A percentile compares a stretch with the other conserved stretches of the same genome.
phyloP scores from a whole-genome alignment of 441 rosid species.

The Macaranga tanarius region DNA sequence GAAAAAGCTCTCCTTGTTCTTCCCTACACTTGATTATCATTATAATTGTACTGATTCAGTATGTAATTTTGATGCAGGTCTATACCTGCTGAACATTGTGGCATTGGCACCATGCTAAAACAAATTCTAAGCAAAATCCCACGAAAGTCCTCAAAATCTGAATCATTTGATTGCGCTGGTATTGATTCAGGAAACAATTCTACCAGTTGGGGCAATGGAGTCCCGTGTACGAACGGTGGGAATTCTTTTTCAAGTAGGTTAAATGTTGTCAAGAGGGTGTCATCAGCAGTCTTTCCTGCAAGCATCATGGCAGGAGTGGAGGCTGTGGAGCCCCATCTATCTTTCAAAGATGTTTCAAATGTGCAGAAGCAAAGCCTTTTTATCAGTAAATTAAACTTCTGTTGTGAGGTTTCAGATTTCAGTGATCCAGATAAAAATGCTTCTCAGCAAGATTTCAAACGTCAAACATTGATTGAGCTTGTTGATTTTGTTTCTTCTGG shows the following conservation, averaged over 20 bases:
- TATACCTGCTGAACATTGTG: slow-evolving; percentile 29
- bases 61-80: slow-evolving; percentile 25
- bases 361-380: slow-evolving; percentile 67
- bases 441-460: slow-evolving; percentile 52
- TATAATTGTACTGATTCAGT: slow-evolving; percentile 1
- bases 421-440: slow-evolving; percentile 47
- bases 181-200: slow-evolving; percentile 44
- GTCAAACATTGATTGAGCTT: slow-evolving; percentile 52
- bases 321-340: slow-evolving; percentile 66
- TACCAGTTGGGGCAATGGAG: slow-evolving; percentile 37
- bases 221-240: slow-evolving; percentile 56
- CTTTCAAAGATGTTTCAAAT: slow-evolving; percentile 71
- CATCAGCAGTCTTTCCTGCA: slow-evolving; percentile 79
- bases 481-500: slow-evolving; percentile 70
- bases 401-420: slow-evolving; percentile 55
- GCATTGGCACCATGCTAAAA: slow-evolving; percentile 56
- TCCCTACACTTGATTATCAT: background rate
- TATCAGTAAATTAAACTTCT: slow-evolving; percentile 63
- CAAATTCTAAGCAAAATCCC: slow-evolving; percentile 76
- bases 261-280: slow-evolving; percentile 74
- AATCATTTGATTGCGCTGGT: slow-evolving; percentile 39
- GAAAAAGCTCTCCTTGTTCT: background rate
- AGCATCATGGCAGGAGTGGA: slow-evolving; percentile 69
- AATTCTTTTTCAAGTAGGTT: slow-evolving; percentile 55
- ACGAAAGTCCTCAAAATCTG: slow-evolving; percentile 53